phyloP scores from a whole-genome alignment of 257 asterid genomes.

The Capsicum rhomboideum region DNA sequence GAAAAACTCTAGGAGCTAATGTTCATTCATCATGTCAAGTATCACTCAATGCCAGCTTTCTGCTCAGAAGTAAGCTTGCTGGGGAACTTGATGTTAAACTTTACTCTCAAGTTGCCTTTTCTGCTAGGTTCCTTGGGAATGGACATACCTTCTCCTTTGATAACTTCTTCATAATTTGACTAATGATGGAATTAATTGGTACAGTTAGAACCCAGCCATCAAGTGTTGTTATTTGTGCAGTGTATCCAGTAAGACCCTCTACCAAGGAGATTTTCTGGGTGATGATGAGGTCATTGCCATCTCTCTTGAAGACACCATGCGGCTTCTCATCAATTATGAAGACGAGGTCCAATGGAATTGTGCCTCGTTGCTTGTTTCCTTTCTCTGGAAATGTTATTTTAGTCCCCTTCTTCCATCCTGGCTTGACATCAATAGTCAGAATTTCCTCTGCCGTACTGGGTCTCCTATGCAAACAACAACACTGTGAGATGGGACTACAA shows the following conservation, averaged over 20 bases:
- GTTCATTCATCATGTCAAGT: constrained; percentile 26
- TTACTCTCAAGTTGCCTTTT: constrained; percentile 67
- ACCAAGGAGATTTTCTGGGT: constrained; percentile 68
- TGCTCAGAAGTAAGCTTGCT: constrained; percentile 80
- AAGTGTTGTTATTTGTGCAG: constrained; percentile 60
- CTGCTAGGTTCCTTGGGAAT: constrained; percentile 80
- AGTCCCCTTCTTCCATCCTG: constrained; percentile 98
- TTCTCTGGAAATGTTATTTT: constrained; percentile 90
- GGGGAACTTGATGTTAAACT: constrained; percentile 77
- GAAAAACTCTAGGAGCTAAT: background rate
- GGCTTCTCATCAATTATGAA: constrained; percentile 88
- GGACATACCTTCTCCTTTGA: constrained; percentile 92
- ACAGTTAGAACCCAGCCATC: constrained; percentile 64
- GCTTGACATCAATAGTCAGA: constrained; percentile 67
- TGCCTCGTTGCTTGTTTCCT: constrained; percentile 73
- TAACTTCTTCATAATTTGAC: constrained; percentile 67
- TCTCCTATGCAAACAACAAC: constrained; percentile 41
- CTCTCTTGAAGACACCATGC: constrained; percentile 67
- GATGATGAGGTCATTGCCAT: constrained; percentile 67
- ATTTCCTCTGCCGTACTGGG: constrained; percentile 59
- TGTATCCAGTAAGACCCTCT: constrained; percentile 75
- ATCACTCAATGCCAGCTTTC: constrained; percentile 68
- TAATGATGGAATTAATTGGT: constrained; percentile 49
- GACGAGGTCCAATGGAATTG: constrained; percentile 73
- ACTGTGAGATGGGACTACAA: background rate